phyloP scores from a whole-genome alignment of 192 early-diverging fungal genomes.

The Chytriomyces sp. region DNA sequence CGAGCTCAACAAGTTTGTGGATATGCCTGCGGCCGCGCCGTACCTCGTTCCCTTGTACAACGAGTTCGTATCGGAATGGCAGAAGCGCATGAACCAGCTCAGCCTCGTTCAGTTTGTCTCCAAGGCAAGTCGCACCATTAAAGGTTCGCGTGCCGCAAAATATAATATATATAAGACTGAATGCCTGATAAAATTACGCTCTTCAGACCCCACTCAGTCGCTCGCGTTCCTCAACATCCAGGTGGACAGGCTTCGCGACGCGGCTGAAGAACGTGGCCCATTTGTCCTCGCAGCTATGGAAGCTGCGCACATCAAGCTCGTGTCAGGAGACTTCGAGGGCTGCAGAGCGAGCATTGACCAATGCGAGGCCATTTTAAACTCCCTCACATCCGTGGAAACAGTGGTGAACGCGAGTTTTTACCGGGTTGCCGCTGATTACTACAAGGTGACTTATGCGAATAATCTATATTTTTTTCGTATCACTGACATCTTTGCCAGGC shows the following conservation, averaged over 20 bases:
- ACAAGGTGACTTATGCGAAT: slow-evolving; percentile 66
- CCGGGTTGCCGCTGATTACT: slow-evolving; percentile 93
- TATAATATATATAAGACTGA: neutral
- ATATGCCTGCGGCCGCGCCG: slow-evolving; percentile 72
- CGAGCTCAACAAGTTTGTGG: slow-evolving; percentile 77
- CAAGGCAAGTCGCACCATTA: slow-evolving; percentile 71
- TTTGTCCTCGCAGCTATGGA: slow-evolving; percentile 85
- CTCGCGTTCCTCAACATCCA: slow-evolving; percentile 75
- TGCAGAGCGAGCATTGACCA: slow-evolving; percentile 83
- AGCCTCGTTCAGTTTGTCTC: slow-evolving; percentile 85
- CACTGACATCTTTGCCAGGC: slow-evolving; percentile 56
- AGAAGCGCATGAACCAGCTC: slow-evolving; percentile 92
- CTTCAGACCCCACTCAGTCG: slow-evolving; percentile 40
- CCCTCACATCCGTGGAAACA: slow-evolving; percentile 71
- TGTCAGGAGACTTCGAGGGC: slow-evolving; percentile 77
- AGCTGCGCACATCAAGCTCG: slow-evolving; percentile 79
- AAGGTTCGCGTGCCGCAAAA: slow-evolving; percentile 49
- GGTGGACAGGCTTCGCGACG: slow-evolving; percentile 67
- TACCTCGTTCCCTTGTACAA: slow-evolving; percentile 83
- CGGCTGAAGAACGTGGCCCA: slow-evolving; percentile 72
- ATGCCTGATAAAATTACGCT: neutral
- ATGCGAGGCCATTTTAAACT: slow-evolving; percentile 81
- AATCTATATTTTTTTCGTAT: slow-evolving; percentile 13
- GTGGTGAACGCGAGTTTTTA: slow-evolving; percentile 94
- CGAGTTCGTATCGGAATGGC: slow-evolving; percentile 92